A percentile compares a stretch with the other conserved stretches of the same genome.
These are phyloP conservation scores for Larix sibirica DNA, from an alignment of 83 land plant species.

Conservation along the genomic window DNA sequence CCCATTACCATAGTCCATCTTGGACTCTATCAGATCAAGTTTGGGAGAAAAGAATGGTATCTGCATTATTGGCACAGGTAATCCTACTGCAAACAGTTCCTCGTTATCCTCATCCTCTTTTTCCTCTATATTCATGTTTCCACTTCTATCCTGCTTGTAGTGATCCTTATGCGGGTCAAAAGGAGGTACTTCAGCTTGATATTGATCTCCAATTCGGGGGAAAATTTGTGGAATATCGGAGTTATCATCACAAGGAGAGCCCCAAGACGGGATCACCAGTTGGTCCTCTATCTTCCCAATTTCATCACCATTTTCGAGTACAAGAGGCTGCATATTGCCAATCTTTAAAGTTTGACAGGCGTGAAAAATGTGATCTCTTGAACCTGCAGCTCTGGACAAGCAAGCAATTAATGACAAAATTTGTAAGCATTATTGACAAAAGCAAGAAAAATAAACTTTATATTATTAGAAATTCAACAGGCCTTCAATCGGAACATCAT, in stretches of 20 bases:
- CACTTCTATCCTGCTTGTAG: background rate
- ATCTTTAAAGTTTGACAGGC: background rate
- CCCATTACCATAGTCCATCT: slow-evolving; percentile 5
- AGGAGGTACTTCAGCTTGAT: slow-evolving; percentile 56
- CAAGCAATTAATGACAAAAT: background rate
- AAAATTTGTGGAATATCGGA: slow-evolving; percentile 28
- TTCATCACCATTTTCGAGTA: slow-evolving; percentile 10
- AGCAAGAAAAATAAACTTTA: background rate
- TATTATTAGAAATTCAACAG: background rate
- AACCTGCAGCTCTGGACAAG: background rate
- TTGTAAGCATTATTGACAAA: background rate
- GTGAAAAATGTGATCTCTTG: background rate
- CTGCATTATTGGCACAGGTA: slow-evolving; percentile 34
- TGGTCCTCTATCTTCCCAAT: slow-evolving; percentile 14
- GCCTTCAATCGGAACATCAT: background rate
- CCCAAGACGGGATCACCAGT: background rate
- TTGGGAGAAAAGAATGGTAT: slow-evolving; percentile 8
- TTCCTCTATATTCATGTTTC: background rate
- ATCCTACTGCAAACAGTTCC: slow-evolving; percentile 19
- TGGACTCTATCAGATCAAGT: background rate
- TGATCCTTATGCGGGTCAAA: background rate
- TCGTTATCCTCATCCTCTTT: background rate
- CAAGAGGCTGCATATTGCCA: background rate
- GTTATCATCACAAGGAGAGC: slow-evolving; percentile 12
- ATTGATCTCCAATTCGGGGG: slow-evolving; percentile 63